A percentile compares a stretch with the other conserved stretches of the same genome.
These are phyloP conservation scores for Zalaria obscura DNA, from an alignment of 2,329 filamentous ascomycete species.

Conservation along the genomic window DNA sequence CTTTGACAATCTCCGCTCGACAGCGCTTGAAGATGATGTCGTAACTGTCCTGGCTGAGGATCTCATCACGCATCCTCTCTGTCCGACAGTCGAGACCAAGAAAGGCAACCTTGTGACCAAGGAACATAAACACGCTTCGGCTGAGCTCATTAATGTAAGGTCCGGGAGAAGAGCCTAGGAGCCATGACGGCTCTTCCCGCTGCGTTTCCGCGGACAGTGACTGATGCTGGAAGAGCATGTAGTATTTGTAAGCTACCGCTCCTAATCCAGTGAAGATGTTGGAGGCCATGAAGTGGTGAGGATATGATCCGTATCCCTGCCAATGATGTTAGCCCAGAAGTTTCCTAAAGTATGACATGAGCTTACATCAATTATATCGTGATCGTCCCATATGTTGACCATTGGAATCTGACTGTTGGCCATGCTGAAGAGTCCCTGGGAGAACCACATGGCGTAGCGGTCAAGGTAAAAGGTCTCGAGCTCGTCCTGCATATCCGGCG, in stretches of 20 bases:
- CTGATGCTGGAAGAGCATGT: constrained; percentile 97
- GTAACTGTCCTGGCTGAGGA: constrained; percentile 69
- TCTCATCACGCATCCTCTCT: constrained; percentile 71
- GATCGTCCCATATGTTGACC: constrained; percentile 97
- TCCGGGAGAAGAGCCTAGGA: constrained; percentile 64
- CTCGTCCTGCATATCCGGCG: constrained; percentile 70
- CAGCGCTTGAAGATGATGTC: constrained; percentile 77
- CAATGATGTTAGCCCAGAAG: background rate
- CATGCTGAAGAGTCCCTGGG: constrained; percentile 83
- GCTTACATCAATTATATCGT: constrained; percentile 42
- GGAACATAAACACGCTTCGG: constrained; percentile 69
- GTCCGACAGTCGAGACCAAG: constrained; percentile 84
- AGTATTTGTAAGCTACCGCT: constrained; percentile 92
- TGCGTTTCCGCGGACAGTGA: constrained; percentile 70
- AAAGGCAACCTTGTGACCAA: constrained; percentile 68
- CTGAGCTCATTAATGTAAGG: constrained; percentile 83
- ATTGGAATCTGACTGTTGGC: constrained; percentile 92
- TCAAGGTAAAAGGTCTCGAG: constrained; percentile 80
- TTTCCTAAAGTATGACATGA: background rate
- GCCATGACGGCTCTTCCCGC: constrained; percentile 77
- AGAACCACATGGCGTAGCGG: constrained; percentile 89
- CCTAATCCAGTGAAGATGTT: constrained; percentile 84
- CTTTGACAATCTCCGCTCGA: constrained; percentile 66
- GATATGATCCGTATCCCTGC: constrained; percentile 87
- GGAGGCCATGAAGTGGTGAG: constrained; percentile 79